These are phyloP conservation scores for Camellia japonica DNA, from an alignment of 148 eudicot genomes.

Conservation along the genomic window DNA sequence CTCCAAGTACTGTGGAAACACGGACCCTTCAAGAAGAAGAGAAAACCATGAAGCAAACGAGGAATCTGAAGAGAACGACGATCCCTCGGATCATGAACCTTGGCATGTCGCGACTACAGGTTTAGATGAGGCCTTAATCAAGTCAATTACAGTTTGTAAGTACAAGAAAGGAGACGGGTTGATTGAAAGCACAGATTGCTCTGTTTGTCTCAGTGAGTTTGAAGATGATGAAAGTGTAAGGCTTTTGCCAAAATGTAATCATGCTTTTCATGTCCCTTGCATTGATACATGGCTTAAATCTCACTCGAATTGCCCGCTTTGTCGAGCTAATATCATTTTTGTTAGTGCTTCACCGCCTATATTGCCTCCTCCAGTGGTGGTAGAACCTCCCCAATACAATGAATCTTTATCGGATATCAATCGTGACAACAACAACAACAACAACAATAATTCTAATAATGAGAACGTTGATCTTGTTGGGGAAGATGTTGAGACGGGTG, in stretches of 20 bases:
- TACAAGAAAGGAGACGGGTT: slow-evolving; percentile 55
- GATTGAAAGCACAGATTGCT: slow-evolving; percentile 48
- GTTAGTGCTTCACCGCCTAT: slow-evolving; percentile 20
- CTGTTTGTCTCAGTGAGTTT: slow-evolving; percentile 75
- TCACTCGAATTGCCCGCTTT: slow-evolving; percentile 81
- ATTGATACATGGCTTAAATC: slow-evolving; percentile 86
- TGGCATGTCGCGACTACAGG: slow-evolving; percentile 58
- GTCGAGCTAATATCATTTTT: slow-evolving; percentile 58
- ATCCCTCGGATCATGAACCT: slow-evolving; percentile 40
- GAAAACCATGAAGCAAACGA: slow-evolving; percentile 17
- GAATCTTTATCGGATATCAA: neutral
- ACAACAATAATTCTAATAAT: neutral
- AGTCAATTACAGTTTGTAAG: slow-evolving; percentile 49
- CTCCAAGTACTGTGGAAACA: slow-evolving; percentile 55
- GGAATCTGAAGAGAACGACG: slow-evolving; percentile 30
- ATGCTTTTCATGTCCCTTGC: slow-evolving; percentile 76
- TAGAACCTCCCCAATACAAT: slow-evolving; percentile 1
- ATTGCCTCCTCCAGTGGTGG: neutral
- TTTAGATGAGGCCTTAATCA: slow-evolving; percentile 63
- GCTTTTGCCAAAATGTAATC: slow-evolving; percentile 80
- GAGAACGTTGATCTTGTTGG: slow-evolving; percentile 1
- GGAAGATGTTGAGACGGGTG: slow-evolving; percentile 12
- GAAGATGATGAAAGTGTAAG: slow-evolving; percentile 54
- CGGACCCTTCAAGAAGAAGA: slow-evolving; percentile 25
- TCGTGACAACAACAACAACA: neutral